Evolutionary conservation across 352 stramenopile genomes (phyloP).

Genomic region (Phytopythium mirpurense): DNA sequence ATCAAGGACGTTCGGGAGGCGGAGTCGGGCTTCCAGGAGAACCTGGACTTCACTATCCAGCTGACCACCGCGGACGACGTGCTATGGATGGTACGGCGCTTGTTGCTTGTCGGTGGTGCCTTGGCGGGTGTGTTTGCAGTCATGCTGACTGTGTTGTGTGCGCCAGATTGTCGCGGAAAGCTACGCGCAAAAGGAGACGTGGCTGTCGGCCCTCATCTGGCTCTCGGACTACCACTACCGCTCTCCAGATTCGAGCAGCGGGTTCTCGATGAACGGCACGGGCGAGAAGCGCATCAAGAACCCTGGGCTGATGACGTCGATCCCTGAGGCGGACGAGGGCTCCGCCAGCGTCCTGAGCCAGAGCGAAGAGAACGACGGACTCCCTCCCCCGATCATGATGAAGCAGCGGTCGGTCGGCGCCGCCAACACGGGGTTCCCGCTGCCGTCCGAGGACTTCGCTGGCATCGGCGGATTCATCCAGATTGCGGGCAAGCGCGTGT

Average conservation of each 20-base stretch:
- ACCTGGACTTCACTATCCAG: constrained; percentile 83
- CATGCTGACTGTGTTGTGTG: constrained; percentile 10
- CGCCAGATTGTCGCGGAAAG: constrained; percentile 68
- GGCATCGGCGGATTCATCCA: constrained; percentile 63
- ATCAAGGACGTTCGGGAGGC: constrained; percentile 82
- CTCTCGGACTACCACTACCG: constrained; percentile 83
- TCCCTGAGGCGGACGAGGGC: constrained; percentile 35
- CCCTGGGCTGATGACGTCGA: constrained; percentile 42
- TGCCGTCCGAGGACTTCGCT: constrained; percentile 38
- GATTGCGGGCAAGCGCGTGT: constrained; percentile 55
- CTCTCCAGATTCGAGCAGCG: constrained; percentile 15
- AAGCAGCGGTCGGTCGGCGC: constrained; percentile 1
- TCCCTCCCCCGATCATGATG: constrained; percentile 2
- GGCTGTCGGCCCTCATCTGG: constrained; percentile 81
- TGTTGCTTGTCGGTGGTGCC: constrained; percentile 14
- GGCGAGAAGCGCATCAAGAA: constrained; percentile 38
- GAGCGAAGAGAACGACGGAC: constrained; percentile 16
- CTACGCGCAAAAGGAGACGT: constrained; percentile 82
- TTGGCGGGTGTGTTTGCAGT: constrained; percentile 1
- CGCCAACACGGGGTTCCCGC: constrained; percentile 8
- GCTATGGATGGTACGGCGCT: constrained; percentile 64
- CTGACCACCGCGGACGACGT: constrained; percentile 67
- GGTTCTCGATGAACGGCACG: constrained; percentile 18
- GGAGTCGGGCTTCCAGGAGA: constrained; percentile 74
- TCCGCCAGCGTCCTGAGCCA: constrained; percentile 22